Evolutionary conservation across 2,329 filamentous ascomycete genomes (phyloP).

Genomic region (Cyphellophora europaea): DNA sequence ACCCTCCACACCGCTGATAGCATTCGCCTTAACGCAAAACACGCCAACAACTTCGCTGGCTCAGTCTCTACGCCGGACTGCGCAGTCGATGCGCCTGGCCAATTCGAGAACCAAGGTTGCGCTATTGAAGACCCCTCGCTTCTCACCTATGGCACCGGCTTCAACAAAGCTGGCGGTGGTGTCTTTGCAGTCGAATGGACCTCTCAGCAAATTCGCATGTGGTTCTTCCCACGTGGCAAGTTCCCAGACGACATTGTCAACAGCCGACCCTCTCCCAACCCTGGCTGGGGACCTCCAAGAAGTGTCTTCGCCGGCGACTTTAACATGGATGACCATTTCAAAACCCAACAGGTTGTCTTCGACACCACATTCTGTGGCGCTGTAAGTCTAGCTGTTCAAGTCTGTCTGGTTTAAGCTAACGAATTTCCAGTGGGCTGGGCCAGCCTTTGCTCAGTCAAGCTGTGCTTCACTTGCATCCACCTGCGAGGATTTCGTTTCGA

Average conservation of each 20-base stretch:
- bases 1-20: slow-evolving; percentile 39
- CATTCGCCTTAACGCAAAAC: slow-evolving; percentile 26
- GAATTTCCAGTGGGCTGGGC: slow-evolving; percentile 13
- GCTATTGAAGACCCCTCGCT: slow-evolving; percentile 24
- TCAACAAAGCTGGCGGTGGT: slow-evolving; percentile 48
- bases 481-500: slow-evolving; percentile 62
- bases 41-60: slow-evolving; percentile 36
- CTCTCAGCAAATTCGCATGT: slow-evolving; percentile 61
- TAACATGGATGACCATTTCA: slow-evolving; percentile 33
- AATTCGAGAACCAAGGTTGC: slow-evolving; percentile 30
- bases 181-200: slow-evolving; percentile 74
- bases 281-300: slow-evolving; percentile 37
- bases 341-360: slow-evolving; percentile 36
- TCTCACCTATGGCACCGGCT: slow-evolving; percentile 39
- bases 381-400: slow-evolving; percentile 7
- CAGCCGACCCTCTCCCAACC: slow-evolving; percentile 32
- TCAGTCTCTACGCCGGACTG: slow-evolving; percentile 40
- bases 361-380: slow-evolving; percentile 49
- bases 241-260: slow-evolving; percentile 37
- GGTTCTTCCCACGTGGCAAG: slow-evolving; percentile 41
- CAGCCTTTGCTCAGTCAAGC: slow-evolving; percentile 9
- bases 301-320: slow-evolving; percentile 32
- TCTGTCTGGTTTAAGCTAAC: neutral
- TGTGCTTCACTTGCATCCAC: slow-evolving; percentile 50
- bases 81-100: slow-evolving; percentile 33